A percentile compares a stretch with the other conserved stretches of the same genome.
phyloP scores from a whole-genome alignment of 106 monocot species.

The Dendrobium huoshanense region DNA sequence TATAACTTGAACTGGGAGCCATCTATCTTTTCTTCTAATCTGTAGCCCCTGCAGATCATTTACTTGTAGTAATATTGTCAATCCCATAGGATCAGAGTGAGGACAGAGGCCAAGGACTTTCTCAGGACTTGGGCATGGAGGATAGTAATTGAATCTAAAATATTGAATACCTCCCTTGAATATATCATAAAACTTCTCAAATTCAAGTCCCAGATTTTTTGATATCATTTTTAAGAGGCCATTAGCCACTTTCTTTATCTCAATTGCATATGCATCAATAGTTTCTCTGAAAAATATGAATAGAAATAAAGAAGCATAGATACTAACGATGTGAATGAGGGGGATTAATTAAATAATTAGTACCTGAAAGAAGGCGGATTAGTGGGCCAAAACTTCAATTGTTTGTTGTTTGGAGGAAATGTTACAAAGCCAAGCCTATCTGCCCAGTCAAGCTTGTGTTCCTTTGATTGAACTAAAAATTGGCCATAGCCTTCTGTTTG shows the following conservation, averaged over 20 bases:
- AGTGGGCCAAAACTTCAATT: conserved; percentile 30
- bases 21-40: conserved; percentile 13
- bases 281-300: conserved; percentile 21
- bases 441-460: conserved; percentile 44
- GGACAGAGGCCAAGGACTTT: conserved; percentile 23
- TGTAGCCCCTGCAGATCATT: conserved; percentile 16
- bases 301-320: too few species aligned
- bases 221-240: conserved; percentile 13
- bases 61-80: conserved; percentile 24
- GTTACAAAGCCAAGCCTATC: conserved; percentile 26
- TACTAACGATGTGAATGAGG: too few species aligned
- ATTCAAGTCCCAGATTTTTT: conserved; percentile 13
- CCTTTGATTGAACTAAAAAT: conserved; percentile 28
- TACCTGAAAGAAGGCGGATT: conserved; percentile 22
- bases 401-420: conserved; percentile 15
- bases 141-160: conserved; percentile 20
- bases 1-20: conserved; percentile 15
- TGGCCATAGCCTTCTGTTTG: conserved; percentile 43
- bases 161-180: conserved; percentile 12
- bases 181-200: not conserved
- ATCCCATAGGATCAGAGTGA: conserved; percentile 21
- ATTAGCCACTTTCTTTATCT: conserved; percentile 14
- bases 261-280: conserved; percentile 6
- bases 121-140: conserved; percentile 14
- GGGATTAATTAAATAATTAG: too few species aligned